phyloP scores from a whole-genome alignment of 345 rosid species.

The Acer campestre region DNA sequence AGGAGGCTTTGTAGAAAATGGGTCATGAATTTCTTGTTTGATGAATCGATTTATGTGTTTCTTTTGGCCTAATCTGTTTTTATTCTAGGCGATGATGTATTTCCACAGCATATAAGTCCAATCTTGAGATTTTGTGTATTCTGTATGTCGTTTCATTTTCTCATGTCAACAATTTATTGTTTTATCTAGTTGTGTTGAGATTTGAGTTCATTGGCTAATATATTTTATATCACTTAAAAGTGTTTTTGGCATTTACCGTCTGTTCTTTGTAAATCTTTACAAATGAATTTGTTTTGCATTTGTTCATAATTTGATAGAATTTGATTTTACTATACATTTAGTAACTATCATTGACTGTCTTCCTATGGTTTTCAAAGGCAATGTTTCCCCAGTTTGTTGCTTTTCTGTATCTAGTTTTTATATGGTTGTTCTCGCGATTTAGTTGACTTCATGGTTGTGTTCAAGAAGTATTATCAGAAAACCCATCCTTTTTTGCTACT shows the following conservation, averaged over 20 bases:
- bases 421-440: background rate
- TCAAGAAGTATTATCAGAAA: background rate
- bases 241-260: background rate
- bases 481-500: background rate
- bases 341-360: background rate
- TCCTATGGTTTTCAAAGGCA: background rate
- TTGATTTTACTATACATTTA: background rate
- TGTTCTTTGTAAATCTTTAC: background rate
- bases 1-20: background rate
- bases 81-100: background rate
- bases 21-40: background rate
- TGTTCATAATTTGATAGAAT: background rate
- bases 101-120: slow-evolving; percentile 12
- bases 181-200: background rate
- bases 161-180: background rate
- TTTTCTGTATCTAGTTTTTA: background rate
- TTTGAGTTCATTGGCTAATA: background rate
- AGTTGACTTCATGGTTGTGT: background rate
- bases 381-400: background rate
- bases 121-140: background rate
- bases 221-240: background rate
- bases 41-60: background rate
- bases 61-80: background rate
- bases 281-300: background rate
- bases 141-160: slow-evolving; percentile 1